phyloP scores from a whole-genome alignment of 352 stramenopile species.

The Pythium guiyangense region DNA sequence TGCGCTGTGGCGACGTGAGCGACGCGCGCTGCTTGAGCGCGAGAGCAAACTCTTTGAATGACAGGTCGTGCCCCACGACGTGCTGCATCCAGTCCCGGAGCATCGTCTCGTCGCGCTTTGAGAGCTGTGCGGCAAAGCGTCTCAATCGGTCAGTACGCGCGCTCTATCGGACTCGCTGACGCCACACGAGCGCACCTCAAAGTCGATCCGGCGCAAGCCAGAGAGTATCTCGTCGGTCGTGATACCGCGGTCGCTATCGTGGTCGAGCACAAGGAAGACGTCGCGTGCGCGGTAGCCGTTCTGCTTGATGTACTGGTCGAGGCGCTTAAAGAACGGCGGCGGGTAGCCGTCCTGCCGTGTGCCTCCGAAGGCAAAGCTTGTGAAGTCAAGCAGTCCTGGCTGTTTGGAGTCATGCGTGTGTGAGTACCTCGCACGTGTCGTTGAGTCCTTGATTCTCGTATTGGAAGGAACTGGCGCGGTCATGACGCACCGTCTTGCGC shows the following conservation, averaged over 20 bases:
- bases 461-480: background rate
- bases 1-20: slow-evolving; percentile 35
- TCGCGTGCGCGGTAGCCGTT: slow-evolving; percentile 44
- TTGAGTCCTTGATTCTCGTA: background rate
- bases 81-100: slow-evolving; percentile 46
- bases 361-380: slow-evolving; percentile 4
- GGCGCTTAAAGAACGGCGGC: slow-evolving; percentile 42
- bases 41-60: slow-evolving; percentile 54
- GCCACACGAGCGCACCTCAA: slow-evolving; percentile 18
- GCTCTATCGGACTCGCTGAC: background rate
- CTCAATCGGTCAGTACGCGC: background rate
- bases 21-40: slow-evolving; percentile 52
- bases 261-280: slow-evolving; percentile 42
- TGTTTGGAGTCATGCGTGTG: background rate
- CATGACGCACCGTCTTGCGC: slow-evolving; percentile 1
- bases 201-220: slow-evolving; percentile 43
- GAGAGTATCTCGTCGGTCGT: slow-evolving; percentile 41
- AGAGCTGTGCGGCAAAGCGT: slow-evolving; percentile 14
- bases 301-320: slow-evolving; percentile 44
- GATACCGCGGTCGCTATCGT: slow-evolving; percentile 31
- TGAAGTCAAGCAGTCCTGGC: slow-evolving; percentile 11
- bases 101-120: slow-evolving; percentile 33
- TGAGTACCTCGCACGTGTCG: background rate
- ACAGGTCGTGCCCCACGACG: slow-evolving; percentile 39
- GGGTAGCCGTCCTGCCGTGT: slow-evolving; percentile 33